These are phyloP conservation scores for Deuterostichococcus epilithicus DNA, from an alignment of 139 green algal genomes.

Conservation along the genomic window DNA sequence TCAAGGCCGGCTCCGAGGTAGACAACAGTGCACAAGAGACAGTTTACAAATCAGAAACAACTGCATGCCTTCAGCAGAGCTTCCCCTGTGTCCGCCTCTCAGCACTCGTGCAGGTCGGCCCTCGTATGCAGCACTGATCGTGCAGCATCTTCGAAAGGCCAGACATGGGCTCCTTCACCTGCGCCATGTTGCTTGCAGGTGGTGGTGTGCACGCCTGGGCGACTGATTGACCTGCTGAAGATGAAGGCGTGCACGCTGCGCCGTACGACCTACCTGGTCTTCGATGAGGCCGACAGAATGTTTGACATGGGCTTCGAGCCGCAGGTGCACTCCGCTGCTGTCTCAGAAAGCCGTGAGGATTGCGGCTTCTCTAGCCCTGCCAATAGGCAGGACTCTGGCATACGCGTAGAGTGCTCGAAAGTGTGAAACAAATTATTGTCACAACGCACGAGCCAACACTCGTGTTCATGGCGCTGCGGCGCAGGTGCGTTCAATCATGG, in stretches of 20 bases:
- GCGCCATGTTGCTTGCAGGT: slow-evolving; percentile 40
- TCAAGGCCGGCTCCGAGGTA: slow-evolving; percentile 71
- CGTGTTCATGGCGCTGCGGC: neutral
- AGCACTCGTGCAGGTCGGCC: too few species aligned
- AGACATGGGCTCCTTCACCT: too few species aligned
- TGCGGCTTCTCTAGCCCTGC: neutral
- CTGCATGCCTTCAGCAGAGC: too few species aligned
- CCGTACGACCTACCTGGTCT: slow-evolving; percentile 85
- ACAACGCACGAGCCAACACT: neutral
- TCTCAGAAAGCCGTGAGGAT: too few species aligned
- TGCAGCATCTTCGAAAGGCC: too few species aligned
- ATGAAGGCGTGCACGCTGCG: slow-evolving; percentile 61
- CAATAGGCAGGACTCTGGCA: neutral
- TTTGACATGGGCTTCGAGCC: slow-evolving; percentile 96
- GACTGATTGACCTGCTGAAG: slow-evolving; percentile 81
- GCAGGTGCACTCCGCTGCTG: slow-evolving; percentile 39
- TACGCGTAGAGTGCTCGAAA: too few species aligned
- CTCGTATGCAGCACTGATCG: too few species aligned
- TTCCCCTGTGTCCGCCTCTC: too few species aligned
- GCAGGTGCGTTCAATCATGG: slow-evolving; percentile 78
- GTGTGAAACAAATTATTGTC: too few species aligned
- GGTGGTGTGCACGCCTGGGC: slow-evolving; percentile 82
- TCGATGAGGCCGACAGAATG: slow-evolving; percentile 98
- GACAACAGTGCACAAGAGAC: slow-evolving; percentile 1
- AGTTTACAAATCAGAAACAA: too few species aligned